Base-by-base conservation (phyloP, 495 filamentous ascomycete species). In the Thermochaetoides thermophila region DNA sequence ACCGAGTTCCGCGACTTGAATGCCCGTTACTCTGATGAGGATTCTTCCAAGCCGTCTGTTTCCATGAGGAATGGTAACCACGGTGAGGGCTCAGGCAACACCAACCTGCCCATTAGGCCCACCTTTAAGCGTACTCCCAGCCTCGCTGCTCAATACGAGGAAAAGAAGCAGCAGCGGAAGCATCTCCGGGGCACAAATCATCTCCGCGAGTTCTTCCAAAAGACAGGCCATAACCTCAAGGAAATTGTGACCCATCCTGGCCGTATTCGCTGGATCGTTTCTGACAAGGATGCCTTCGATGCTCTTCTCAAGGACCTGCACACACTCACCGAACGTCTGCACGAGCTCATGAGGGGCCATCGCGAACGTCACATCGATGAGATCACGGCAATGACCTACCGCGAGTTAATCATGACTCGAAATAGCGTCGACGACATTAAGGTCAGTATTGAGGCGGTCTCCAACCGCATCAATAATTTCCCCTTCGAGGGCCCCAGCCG, bases 361-460 rank as follows among this genome's bases (percentile, higher is more conserved):
- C 49, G 43, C 2, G 41, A 46, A 14, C 22, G 35, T 31, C 39
- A 39, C n/a, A 48, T 55, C 17, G 52, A 53, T 29, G 49, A 48
- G 12, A 53, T 55, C 27, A 48, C 49, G 1, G 49, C 44, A 27
- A 55, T 48, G 33, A 55, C 49, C 1, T 55, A 55, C 34, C 37
- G 52, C 0, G 52, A 55, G 35, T 52, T 55, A 49, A 44, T 55
- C 5, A 27, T 55, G 10, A 37, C 49, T 11, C 37, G 52, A 1
- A 46, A 55, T 23, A 36, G 43, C 17, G 34, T 55, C 13, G 31
- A 48, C 13, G 49, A 53, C 10, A 27, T 55, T 3, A 34, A 39
- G 14, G 41, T 45, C 29, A 55, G 52, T 48, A 17, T 55, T 1
- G 48, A 40, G 5, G 51, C 51, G 11, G 43, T 49, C 1, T 37